Base-by-base conservation (phyloP, 768 basidiomycete genomes). In the Boletus sp. region DNA sequence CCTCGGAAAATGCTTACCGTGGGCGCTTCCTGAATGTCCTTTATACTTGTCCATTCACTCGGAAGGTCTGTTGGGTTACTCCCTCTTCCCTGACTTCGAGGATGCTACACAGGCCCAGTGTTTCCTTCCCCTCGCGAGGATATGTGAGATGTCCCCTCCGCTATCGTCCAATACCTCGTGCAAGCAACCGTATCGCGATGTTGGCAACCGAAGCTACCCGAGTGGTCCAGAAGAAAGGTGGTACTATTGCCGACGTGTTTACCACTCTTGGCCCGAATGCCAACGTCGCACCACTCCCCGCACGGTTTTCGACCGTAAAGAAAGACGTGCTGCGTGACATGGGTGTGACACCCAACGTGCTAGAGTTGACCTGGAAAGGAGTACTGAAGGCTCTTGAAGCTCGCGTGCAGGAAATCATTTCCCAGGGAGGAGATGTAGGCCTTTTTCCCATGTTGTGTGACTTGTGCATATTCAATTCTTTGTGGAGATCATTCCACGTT, bases 291-390 rank as follows among this genome's bases (percentile, higher is more conserved):
- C 68, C 66, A 5, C 76, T 88, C 5, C 85, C 85, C 0, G 62
- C 72, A 8, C 77, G 87, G 0, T 90, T 88, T 55, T 60, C 76
- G 0, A 75, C 78, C 7, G 67, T 91, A 25, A 91, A 92, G 72
- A 77, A 76, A 54, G 65, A 69, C 27, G 55, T 89, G 0, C 80
- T 79, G 69, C 68, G 57, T 9, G 79, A 83, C 10, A 54, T 68
- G 54, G 47, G 50, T 2, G 52, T 56, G 4, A 37, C 53, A 0
- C 53, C 57, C 0, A 56, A 52, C 15, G 59, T 55, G 3, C 65
- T 88, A 10, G 56, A 71, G 7, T 67, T 78, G 56, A 76, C 77
- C 42, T 88, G 87, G 85, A 73, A 71, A 40, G 73, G 80, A 33
- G 77, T 89, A 0, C 63, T 87, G 7, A 56, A 57, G 0, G 82